Percentiles rank a stretch among this genome's conserved stretches.
Evolutionary conservation across 257 asterid genomes (phyloP).

Genomic region (Solanum appendiculatum): DNA sequence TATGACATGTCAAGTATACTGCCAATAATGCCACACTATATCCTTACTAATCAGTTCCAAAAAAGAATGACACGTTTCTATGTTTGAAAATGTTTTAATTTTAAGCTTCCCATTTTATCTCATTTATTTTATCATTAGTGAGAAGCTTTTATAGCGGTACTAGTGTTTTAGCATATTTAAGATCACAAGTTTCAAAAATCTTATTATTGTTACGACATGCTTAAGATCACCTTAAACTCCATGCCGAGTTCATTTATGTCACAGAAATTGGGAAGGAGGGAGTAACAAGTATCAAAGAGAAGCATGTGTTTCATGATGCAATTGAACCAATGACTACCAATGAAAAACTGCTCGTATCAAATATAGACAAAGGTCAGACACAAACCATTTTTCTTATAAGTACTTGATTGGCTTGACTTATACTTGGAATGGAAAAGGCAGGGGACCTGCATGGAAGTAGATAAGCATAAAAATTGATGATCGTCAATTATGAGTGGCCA

Average conservation of each 20-base stretch:
- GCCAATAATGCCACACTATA: background rate
- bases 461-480: background rate
- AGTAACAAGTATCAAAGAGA: background rate
- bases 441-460: conserved; percentile 48
- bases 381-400: conserved; percentile 76
- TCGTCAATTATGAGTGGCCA: background rate
- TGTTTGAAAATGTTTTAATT: background rate
- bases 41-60: background rate
- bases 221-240: background rate
- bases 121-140: background rate
- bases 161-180: background rate
- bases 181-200: background rate
- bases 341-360: background rate
- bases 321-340: background rate
- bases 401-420: conserved; percentile 61
- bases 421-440: conserved; percentile 84
- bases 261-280: background rate
- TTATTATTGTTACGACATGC: background rate
- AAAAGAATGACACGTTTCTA: background rate
- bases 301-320: background rate
- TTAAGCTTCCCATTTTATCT: background rate
- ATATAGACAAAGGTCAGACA: background rate
- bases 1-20: background rate
- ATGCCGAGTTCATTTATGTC: background rate
- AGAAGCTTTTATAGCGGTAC: background rate